Percentiles rank a stretch among this genome's conserved stretches.
These are phyloP conservation scores for Limnanthes douglasii DNA, from an alignment of 345 rosid species.

Conservation along the genomic window DNA sequence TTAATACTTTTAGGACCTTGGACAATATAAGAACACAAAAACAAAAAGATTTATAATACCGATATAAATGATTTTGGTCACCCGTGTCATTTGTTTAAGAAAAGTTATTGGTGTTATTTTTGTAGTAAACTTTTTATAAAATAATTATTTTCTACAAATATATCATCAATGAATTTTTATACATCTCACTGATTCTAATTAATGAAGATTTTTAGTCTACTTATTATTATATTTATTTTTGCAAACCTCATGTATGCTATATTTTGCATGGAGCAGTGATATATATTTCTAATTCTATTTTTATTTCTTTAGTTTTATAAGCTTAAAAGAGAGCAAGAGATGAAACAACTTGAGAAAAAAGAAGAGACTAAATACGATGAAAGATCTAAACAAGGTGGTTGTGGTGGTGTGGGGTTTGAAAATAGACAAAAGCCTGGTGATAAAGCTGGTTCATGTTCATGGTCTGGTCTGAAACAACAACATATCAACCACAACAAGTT, in stretches of 20 bases:
- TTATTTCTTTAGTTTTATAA: constrained; percentile 14
- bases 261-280: too few relatives aligned
- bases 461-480: constrained; percentile 14
- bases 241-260: too few relatives aligned
- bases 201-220: too few relatives aligned
- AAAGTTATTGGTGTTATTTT: not conserved
- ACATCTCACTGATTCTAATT: too few relatives aligned
- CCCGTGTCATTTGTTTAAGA: not conserved
- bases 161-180: too few relatives aligned
- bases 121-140: too few relatives aligned
- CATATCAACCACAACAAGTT: constrained; percentile 11
- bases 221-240: too few relatives aligned
- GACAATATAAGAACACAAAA: too few relatives aligned
- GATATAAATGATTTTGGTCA: constrained; percentile 6
- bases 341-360: constrained; percentile 13
- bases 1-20: too few relatives aligned
- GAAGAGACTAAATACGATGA: constrained; percentile 4
- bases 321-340: constrained; percentile 26
- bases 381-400: constrained; percentile 12
- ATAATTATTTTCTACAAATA: too few relatives aligned
- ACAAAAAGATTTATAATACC: constrained; percentile 1
- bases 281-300: too few relatives aligned
- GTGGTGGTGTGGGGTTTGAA: constrained; percentile 4
- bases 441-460: not conserved
- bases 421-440: constrained; percentile 6